phyloP scores from a whole-genome alignment of 2,329 filamentous ascomycete genomes.

The Aspergillus sp. region DNA sequence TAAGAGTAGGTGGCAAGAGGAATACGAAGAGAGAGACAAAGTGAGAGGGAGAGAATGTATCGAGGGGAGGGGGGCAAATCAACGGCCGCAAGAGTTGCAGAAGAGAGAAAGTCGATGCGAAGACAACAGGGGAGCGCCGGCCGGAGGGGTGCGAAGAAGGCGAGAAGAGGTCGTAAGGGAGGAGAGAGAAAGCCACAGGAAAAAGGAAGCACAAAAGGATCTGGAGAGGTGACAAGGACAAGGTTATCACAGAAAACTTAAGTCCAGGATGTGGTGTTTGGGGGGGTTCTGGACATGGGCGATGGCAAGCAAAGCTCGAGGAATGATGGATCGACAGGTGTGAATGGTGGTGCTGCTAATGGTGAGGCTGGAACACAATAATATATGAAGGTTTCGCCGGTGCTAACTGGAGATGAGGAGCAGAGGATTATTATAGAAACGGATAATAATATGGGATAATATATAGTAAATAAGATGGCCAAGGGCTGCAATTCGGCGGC shows the following conservation, averaged over 20 bases:
- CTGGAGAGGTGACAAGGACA: conserved; percentile 22
- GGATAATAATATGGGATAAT: conserved; percentile 19
- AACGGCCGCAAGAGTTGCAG: conserved; percentile 1
- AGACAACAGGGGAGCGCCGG: conserved; percentile 14
- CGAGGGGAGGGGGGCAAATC: background rate
- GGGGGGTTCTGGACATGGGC: conserved; percentile 18
- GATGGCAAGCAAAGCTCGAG: conserved; percentile 17
- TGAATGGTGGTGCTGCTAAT: conserved; percentile 14
- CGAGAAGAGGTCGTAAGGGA: conserved; percentile 11
- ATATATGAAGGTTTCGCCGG: conserved; percentile 11
- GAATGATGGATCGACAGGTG: conserved; percentile 24
- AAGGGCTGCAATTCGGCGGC: conserved; percentile 13
- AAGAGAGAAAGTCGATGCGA: conserved; percentile 19
- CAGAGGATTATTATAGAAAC: conserved; percentile 8
- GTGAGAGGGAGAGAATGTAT: background rate
- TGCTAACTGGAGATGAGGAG: background rate
- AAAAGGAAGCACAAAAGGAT: conserved; percentile 22
- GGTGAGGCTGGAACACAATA: conserved; percentile 23
- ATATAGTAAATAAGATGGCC: conserved; percentile 17
- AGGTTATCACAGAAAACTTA: conserved; percentile 26
- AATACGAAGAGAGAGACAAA: background rate
- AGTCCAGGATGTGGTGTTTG: conserved; percentile 25
- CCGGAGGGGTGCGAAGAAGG: conserved; percentile 10
- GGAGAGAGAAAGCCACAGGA: conserved; percentile 18
- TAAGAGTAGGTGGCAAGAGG: background rate